These are phyloP conservation scores for Apocynum venetum DNA, from an alignment of 257 asterid species.

Conservation along the genomic window DNA sequence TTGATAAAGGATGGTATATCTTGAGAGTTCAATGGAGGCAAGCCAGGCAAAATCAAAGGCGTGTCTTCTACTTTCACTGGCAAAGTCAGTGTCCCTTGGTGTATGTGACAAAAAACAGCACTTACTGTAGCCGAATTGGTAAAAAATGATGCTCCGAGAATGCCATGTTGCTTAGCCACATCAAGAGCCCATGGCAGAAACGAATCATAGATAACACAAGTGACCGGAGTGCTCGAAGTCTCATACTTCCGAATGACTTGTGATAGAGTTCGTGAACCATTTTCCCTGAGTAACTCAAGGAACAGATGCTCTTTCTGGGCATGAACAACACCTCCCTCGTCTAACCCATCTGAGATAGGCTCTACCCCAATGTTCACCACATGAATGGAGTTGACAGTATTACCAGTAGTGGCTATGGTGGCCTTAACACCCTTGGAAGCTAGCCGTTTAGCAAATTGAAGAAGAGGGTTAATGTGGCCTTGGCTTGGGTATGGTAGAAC, in stretches of 20 bases:
- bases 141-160: slow-evolving; percentile 60
- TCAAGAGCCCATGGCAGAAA: slow-evolving; percentile 78
- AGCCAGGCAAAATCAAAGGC: slow-evolving; percentile 46
- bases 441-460: slow-evolving; percentile 67
- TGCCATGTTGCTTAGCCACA: slow-evolving; percentile 44
- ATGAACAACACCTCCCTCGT: slow-evolving; percentile 25
- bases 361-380: slow-evolving; percentile 32
- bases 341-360: slow-evolving; percentile 58
- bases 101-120: slow-evolving; percentile 46
- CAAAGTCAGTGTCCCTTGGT: slow-evolving; percentile 33
- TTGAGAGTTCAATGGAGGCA: slow-evolving; percentile 43
- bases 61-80: slow-evolving; percentile 34
- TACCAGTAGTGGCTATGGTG: slow-evolving; percentile 56
- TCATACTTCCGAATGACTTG: neutral
- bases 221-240: neutral
- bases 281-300: slow-evolving; percentile 23
- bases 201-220: slow-evolving; percentile 48
- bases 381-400: slow-evolving; percentile 37
- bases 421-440: slow-evolving; percentile 53
- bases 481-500: slow-evolving; percentile 66
- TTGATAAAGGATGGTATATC: slow-evolving; percentile 55
- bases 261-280: slow-evolving; percentile 5
- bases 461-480: slow-evolving; percentile 81
- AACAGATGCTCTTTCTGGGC: slow-evolving; percentile 22
- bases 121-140: slow-evolving; percentile 58